Evolutionary conservation across 345 rosid species (phyloP).

Genomic region (Raphanus sativus): DNA sequence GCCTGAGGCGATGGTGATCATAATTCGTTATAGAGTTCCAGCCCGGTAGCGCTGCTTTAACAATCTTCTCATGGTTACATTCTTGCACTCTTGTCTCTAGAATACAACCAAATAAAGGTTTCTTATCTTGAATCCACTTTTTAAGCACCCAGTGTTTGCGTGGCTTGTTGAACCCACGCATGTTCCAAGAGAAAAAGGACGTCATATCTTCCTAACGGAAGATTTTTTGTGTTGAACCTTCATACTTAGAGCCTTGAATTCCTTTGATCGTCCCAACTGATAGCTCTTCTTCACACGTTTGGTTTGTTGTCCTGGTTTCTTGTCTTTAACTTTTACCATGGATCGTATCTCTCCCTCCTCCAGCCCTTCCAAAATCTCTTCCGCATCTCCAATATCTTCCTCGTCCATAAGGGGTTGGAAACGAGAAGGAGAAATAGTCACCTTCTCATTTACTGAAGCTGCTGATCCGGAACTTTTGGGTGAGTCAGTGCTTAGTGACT

Average conservation of each 20-base stretch:
- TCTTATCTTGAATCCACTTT: neutral
- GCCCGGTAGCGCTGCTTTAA: neutral
- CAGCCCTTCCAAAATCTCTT: neutral
- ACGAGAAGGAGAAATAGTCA: no score
- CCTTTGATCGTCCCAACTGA: neutral
- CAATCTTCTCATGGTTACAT: neutral
- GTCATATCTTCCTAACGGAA: neutral
- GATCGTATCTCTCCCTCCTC: neutral
- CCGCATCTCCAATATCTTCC: no score
- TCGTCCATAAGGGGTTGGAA: no score
- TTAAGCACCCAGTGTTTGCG: neutral
- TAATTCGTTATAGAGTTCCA: neutral
- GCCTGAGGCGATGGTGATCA: neutral
- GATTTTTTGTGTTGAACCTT: neutral
- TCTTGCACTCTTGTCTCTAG: neutral
- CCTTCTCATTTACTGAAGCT: no score
- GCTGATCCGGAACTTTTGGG: no score
- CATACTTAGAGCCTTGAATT: neutral
- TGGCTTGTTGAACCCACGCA: neutral
- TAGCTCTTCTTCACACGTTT: neutral
- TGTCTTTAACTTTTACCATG: neutral
- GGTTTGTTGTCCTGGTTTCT: neutral
- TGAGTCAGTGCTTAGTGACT: no score
- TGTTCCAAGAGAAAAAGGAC: neutral
- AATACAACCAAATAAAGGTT: neutral